Percentiles rank a stretch among this genome's conserved stretches.
Evolutionary conservation across 2,329 filamentous ascomycete species (phyloP).

Genomic region (Coniochaeta pulveracea): DNA sequence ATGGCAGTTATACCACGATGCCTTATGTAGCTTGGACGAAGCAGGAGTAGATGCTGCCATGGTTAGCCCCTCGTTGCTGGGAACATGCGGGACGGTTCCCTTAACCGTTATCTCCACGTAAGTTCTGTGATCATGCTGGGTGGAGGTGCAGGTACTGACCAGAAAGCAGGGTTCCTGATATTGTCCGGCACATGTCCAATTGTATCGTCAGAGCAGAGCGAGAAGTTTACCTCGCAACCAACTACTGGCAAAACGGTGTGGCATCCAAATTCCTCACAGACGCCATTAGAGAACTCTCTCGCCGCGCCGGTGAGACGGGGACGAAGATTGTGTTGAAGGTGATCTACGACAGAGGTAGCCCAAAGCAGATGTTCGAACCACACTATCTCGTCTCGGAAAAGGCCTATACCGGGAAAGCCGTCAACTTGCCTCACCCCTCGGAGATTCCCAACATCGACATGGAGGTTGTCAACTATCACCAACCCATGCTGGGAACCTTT

Average conservation of each 20-base stretch:
- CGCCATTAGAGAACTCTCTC: constrained; percentile 58
- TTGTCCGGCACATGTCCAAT: constrained; percentile 65
- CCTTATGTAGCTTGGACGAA: constrained; percentile 42
- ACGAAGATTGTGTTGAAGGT: constrained; percentile 56
- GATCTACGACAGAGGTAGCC: constrained; percentile 61
- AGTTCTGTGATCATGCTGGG: constrained; percentile 7
- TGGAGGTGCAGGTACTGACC: not conserved
- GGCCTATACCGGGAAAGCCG: constrained; percentile 44
- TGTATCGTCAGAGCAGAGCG: constrained; percentile 60
- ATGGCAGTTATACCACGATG: constrained; percentile 51
- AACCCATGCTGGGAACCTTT: constrained; percentile 59
- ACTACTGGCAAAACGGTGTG: constrained; percentile 62
- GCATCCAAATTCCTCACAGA: constrained; percentile 58
- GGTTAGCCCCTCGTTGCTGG: constrained; percentile 39
- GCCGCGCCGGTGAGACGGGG: constrained; percentile 45
- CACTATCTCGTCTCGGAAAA: constrained; percentile 48
- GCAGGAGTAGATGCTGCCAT: constrained; percentile 38
- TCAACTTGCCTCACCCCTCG: constrained; percentile 48
- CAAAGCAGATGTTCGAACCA: constrained; percentile 53
- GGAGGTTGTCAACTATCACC: constrained; percentile 63
- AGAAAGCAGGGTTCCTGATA: constrained; percentile 44
- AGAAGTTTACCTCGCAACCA: constrained; percentile 65
- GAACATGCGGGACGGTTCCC: constrained; percentile 48
- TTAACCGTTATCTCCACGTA: constrained; percentile 56
- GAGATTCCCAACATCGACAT: constrained; percentile 64